These are phyloP conservation scores for Lenwebbia sp. DNA, from an alignment of 345 rosid species.

Conservation along the genomic window DNA sequence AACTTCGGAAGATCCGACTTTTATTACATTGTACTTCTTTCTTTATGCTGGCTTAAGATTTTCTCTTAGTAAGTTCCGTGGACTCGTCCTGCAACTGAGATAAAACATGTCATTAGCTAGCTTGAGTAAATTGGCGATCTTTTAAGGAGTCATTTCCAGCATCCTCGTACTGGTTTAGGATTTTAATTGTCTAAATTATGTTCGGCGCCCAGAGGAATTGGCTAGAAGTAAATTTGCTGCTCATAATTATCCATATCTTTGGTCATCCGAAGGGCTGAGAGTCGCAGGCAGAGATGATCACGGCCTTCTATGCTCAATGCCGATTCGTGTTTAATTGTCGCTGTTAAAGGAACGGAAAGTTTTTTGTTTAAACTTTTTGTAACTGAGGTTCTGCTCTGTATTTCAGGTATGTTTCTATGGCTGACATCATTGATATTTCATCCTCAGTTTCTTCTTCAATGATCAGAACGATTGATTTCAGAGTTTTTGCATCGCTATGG, in stretches of 20 bases:
- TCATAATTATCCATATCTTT: neutral
- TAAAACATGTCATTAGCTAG: neutral
- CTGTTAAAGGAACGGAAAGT: neutral
- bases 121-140: neutral
- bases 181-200: neutral
- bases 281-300: neutral
- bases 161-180: neutral
- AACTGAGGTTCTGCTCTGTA: neutral
- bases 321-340: neutral
- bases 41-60: neutral
- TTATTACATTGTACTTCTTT: neutral
- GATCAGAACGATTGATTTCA: constrained; percentile 55
- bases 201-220: neutral
- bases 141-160: neutral
- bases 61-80: neutral
- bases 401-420: constrained; percentile 71
- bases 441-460: constrained; percentile 47
- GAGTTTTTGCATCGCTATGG: constrained; percentile 64
- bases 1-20: neutral
- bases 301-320: neutral
- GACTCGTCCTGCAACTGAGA: neutral
- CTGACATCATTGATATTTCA: constrained; percentile 68
- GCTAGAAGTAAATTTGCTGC: neutral
- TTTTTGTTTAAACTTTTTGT: neutral
- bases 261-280: neutral